Evolutionary conservation across 495 filamentous ascomycete genomes (phyloP), one percentile per base, ranked within the genome.

Genomic region (Talaromyces proteolyticus): DNA sequence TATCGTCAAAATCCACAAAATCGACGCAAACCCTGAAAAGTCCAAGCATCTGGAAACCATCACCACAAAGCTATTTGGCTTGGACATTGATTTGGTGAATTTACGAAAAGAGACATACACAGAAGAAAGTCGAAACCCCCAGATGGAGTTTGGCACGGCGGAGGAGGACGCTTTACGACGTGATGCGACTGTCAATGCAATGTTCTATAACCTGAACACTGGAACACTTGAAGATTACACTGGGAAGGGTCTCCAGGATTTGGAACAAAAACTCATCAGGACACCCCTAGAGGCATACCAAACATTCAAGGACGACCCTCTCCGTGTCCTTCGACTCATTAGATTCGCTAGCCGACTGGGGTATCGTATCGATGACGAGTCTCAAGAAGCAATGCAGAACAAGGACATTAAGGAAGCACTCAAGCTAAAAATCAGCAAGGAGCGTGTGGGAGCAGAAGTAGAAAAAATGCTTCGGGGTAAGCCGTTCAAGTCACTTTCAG

Each of bases 11-110:
- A 66, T 92, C 42, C 80, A 90, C 59, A 89, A 84, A 58, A 87
- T 94, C 55, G 81, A 87, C 48, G 84, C 82, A 42, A 97, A 99
- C 59, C 94, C 93, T 1, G 93, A 97, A 57, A 96, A 96, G 67
- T 95, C 89, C 16, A 99, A 99, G 70, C 91, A 99, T 65, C 76
- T 99, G 21, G 93, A 94, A 67, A 97, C 94, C 0, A 88, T 87
- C 10, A 95, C 88, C 2, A 91, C 85, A 2, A 86, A 74, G 53
- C 79, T 98, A 24, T 84, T 95, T 53, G 91, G 89, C 1, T 70
- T 95, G 29, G 92, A 97, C 57, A 77, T 97, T 19, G 93, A 98
- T 56, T 78, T 98, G 56, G 93, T 98, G 37, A 97, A 98, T 62
- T 70, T 98, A 50, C 78, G 93, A 36, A 93, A 90, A 62, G 93